Base-by-base conservation (phyloP, 495 filamentous ascomycete species). In the Chaetomidium leptoderma region DNA sequence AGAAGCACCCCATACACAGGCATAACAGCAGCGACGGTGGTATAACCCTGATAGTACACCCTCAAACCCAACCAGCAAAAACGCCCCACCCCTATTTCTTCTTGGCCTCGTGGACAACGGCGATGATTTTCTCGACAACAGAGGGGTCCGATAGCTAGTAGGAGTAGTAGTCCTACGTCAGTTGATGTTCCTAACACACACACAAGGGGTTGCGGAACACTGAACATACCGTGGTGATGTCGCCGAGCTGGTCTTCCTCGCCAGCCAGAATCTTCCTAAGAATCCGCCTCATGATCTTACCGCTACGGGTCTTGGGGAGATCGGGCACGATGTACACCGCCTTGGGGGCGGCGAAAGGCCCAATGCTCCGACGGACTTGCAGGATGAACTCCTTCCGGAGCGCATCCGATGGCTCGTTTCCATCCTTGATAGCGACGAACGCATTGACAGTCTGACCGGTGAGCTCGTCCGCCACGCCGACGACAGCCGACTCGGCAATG, bases 281-380 rank as follows among this genome's bases (percentile, higher is more conserved):
- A 72, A 99, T 97, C 54, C 93, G 85, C 54, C 93, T 82, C 93
- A 99, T 97, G 66, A 97, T 99, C 86, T 99, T 99, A 55, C 93
- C 93, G 63, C 87, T 91, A 59, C 93, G 79, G 40, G 93, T 97
- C 83, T 99, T 97, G 59, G 93, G 93, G 27, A 99, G 81, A 70
- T 97, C 92, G 4, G 90, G 85, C 23, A 97, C 86, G 33, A 93
- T 81, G 69, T 84, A 95, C 51, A 97, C 84, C 11, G 87, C 89
- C 78, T 97, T 97, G 60, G 95, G 95, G 27, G 95, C 91, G 6
- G 93, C 93, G 66, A 98, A 98, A 10, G 93, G 95, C 35, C 93
- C 93, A 67, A 98, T 97, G 43, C 87, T 92, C 78, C 93, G 95
- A 65, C 93, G 88, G 40, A 98, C 95, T 72, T 97, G 95, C 71